A percentile compares a stretch with the other conserved stretches of the same genome.
phyloP scores from a whole-genome alignment of 768 basidiomycete genomes.

The Leccinum pellstonianum region DNA sequence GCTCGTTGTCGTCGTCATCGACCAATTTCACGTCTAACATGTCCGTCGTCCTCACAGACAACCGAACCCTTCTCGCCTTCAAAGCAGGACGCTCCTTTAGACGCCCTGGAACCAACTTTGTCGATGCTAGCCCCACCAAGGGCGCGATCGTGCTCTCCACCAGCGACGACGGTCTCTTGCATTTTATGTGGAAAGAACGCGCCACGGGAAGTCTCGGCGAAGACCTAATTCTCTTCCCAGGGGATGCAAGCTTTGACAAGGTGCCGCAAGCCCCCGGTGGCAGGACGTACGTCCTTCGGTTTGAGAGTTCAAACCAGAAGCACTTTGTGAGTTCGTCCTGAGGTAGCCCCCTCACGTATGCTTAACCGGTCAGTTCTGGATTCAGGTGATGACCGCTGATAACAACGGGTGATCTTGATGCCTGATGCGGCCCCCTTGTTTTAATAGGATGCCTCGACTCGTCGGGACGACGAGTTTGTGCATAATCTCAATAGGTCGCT shows the following conservation, averaged over 20 bases:
- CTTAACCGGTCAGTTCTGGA: slow-evolving; percentile 62
- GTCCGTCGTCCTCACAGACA: slow-evolving; percentile 30
- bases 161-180: slow-evolving; percentile 74
- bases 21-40: slow-evolving; percentile 6
- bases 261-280: slow-evolving; percentile 65
- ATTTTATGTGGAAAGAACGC: slow-evolving; percentile 80
- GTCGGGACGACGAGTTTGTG: slow-evolving; percentile 70
- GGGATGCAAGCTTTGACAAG: slow-evolving; percentile 79
- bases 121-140: slow-evolving; percentile 68
- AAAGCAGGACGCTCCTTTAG: slow-evolving; percentile 77
- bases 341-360: background rate
- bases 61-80: slow-evolving; percentile 43
- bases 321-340: slow-evolving; percentile 71
- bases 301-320: slow-evolving; percentile 84
- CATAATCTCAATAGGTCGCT: slow-evolving; percentile 70
- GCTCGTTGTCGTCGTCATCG: background rate
- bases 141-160: slow-evolving; percentile 69
- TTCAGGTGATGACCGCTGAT: slow-evolving; percentile 57
- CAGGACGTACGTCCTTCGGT: slow-evolving; percentile 84
- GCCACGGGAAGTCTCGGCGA: slow-evolving; percentile 60
- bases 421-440: background rate
- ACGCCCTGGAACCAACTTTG: slow-evolving; percentile 60
- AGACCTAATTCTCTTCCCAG: slow-evolving; percentile 85
- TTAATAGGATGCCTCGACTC: slow-evolving; percentile 60
- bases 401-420: slow-evolving; percentile 3